These are phyloP conservation scores for Pterocarpus santalinus DNA, from an alignment of 306 rosid species.

Conservation along the genomic window DNA sequence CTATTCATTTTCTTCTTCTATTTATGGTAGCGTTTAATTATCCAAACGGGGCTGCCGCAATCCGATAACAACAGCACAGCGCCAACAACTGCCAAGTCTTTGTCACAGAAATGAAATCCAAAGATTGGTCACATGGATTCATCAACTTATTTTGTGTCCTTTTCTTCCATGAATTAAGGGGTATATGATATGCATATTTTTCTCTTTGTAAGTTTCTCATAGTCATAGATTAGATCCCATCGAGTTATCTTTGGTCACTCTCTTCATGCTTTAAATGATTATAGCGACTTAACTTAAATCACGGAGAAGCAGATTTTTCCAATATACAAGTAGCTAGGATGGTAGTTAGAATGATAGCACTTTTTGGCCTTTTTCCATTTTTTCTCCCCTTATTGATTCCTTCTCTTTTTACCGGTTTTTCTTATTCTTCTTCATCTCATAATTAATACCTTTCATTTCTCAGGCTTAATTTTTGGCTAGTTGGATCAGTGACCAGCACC, in stretches of 20 bases:
- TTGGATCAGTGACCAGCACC: slow-evolving; percentile 6
- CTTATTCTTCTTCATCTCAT: not conserved
- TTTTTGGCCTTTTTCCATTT: slow-evolving; percentile 6
- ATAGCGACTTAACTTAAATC: slow-evolving; percentile 53
- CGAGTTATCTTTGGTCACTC: slow-evolving; percentile 20
- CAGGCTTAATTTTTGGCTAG: slow-evolving; percentile 19
- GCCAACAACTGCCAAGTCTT: slow-evolving; percentile 52
- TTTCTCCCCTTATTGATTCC: not conserved
- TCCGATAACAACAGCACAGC: slow-evolving; percentile 54
- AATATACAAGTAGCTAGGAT: slow-evolving; percentile 49
- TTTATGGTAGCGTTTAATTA: slow-evolving; percentile 10
- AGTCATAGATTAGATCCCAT: not conserved
- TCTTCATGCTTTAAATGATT: slow-evolving; percentile 48
- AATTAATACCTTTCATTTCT: slow-evolving; percentile 16
- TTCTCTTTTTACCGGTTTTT: not conserved
- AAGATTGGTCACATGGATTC: slow-evolving; percentile 60
- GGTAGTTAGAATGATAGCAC: slow-evolving; percentile 51
- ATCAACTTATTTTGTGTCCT: slow-evolving; percentile 49
- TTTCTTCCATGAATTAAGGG: slow-evolving; percentile 54
- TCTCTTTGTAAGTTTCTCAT: not conserved
- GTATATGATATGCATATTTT: slow-evolving; percentile 1
- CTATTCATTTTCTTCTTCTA: not conserved
- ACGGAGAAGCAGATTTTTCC: slow-evolving; percentile 59
- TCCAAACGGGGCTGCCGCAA: slow-evolving; percentile 31
- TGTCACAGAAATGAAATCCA: slow-evolving; percentile 48